phyloP scores from a whole-genome alignment of 352 stramenopile genomes.

The Pythium diclinum region DNA sequence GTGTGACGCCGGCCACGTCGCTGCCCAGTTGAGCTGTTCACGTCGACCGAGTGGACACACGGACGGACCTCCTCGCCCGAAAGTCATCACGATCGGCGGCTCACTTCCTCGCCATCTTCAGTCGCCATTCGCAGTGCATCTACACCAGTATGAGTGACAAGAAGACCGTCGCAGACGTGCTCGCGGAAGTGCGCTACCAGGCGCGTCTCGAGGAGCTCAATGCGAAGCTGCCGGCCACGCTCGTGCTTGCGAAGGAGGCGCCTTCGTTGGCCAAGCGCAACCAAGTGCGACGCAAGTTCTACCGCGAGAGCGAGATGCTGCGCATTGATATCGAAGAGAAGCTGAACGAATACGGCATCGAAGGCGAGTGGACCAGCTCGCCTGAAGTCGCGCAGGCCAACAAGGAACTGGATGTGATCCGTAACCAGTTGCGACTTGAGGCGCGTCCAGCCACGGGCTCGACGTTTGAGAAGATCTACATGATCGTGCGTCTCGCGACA shows the following conservation, averaged over 20 bases:
- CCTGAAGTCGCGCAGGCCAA: conserved; percentile 50
- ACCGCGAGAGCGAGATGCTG: conserved; percentile 68
- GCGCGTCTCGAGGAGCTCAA: conserved; percentile 55
- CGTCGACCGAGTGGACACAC: conserved; percentile 10
- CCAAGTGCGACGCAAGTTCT: conserved; percentile 61
- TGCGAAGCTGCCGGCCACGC: conserved; percentile 39
- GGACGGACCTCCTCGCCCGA: conserved; percentile 3
- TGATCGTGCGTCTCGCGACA: conserved; percentile 61
- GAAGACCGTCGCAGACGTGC: conserved; percentile 48
- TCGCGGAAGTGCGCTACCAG: conserved; percentile 52
- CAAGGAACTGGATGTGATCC: conserved; percentile 55
- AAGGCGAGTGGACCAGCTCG: conserved; percentile 49
- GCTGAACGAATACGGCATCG: conserved; percentile 63
- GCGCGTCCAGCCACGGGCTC: conserved; percentile 40
- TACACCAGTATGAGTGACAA: conserved; percentile 18
- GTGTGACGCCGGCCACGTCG: conserved; percentile 8
- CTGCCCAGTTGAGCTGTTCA: conserved; percentile 10
- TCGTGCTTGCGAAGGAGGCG: conserved; percentile 37
- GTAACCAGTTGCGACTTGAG: conserved; percentile 62
- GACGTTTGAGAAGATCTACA: conserved; percentile 57
- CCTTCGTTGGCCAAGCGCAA: conserved; percentile 68
- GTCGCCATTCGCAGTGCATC: not conserved
- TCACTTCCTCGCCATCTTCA: conserved; percentile 14
- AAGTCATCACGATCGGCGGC: not conserved
- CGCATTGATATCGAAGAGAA: conserved; percentile 78